Conservation (phyloP, 208 protist species). For the Trichomonas vaginalis region DNA sequence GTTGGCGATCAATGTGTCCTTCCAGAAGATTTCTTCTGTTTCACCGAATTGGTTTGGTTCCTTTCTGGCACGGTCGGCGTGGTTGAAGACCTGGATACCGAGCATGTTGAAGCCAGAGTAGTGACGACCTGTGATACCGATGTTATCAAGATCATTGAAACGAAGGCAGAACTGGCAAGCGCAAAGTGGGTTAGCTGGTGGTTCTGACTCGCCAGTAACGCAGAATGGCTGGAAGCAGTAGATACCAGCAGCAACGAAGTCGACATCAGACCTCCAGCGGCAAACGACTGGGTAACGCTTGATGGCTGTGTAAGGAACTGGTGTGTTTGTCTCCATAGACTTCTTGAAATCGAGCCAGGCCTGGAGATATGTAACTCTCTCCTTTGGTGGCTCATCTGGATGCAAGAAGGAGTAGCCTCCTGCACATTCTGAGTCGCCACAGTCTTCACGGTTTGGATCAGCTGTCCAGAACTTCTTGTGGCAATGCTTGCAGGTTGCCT, state of each 20-base stretch:
- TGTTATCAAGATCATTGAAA: conserved; percentile 25
- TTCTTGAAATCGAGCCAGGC: neutral
- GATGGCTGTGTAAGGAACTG: neutral
- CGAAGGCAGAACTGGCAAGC: neutral
- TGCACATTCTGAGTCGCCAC: neutral
- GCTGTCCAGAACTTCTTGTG: conserved; percentile 15
- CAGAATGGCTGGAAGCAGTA: conserved; percentile 22
- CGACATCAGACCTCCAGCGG: conserved; percentile 6
- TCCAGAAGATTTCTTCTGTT: conserved; percentile 8
- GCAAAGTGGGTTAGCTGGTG: conserved; percentile 15
- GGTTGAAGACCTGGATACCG: conserved; percentile 20
- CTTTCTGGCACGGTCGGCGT: neutral
- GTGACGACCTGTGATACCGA: conserved; percentile 17
- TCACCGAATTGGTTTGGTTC: neutral
- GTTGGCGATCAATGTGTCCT: conserved; percentile 8
- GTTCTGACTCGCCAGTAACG: neutral
- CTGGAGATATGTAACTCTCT: neutral
- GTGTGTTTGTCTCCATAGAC: neutral
- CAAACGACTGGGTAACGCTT: conserved; percentile 9
- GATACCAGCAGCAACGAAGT: conserved; percentile 15
- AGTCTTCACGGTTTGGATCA: neutral
- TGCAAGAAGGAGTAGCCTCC: conserved; percentile 17
- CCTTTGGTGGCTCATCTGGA: neutral
- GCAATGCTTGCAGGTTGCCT: neutral
- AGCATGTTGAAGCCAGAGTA: conserved; percentile 18